These are phyloP conservation scores for Chondrus crispus DNA, from an alignment of 23 red algal genomes.

Conservation along the genomic window DNA sequence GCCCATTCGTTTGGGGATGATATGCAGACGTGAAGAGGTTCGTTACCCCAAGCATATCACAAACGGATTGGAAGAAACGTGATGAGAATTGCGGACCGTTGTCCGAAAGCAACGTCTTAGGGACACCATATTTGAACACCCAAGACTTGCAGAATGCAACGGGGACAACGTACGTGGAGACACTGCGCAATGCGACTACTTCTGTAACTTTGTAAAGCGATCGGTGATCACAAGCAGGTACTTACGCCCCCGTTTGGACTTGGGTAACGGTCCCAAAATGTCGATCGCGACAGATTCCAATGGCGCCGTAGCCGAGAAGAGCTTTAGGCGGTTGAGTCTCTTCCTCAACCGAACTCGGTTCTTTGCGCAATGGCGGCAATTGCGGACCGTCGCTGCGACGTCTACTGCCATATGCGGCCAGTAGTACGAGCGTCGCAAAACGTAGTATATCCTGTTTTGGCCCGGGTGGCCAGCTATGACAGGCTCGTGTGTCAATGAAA, in stretches of 20 bases:
- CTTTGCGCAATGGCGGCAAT: neutral
- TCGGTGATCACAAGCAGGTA: neutral
- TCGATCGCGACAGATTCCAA: neutral
- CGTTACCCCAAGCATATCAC: neutral
- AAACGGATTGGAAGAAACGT: constrained; percentile 34
- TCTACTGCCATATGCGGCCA: neutral
- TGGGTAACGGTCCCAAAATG: neutral
- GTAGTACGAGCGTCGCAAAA: neutral
- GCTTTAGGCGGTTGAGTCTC: neutral
- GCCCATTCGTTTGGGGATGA: constrained; percentile 18
- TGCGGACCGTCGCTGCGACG: neutral
- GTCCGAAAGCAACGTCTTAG: neutral
- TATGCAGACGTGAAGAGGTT: neutral
- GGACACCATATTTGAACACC: neutral
- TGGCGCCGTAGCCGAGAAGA: neutral
- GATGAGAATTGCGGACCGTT: constrained; percentile 19
- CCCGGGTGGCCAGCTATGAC: neutral
- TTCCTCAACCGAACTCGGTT: neutral
- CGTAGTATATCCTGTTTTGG: neutral
- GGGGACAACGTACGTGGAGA: neutral
- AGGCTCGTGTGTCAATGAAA: neutral
- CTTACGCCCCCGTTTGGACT: neutral
- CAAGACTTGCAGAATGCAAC: neutral
- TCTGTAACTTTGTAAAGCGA: neutral
- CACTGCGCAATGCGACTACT: neutral